These are phyloP conservation scores for Blastocystis hominis DNA, from an alignment of 352 stramenopile genomes.

Conservation along the genomic window DNA sequence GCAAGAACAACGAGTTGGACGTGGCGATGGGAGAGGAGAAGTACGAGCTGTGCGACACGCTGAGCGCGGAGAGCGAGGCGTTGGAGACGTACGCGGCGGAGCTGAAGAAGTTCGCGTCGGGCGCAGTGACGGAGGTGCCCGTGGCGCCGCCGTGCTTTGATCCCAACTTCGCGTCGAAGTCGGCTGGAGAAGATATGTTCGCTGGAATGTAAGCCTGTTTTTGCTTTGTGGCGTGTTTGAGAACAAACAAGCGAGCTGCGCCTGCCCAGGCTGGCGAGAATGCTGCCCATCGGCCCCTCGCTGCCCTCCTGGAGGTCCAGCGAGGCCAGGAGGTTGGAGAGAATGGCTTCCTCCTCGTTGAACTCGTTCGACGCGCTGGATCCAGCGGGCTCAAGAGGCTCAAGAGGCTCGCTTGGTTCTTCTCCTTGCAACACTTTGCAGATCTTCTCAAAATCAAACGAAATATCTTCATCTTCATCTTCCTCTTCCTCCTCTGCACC, in stretches of 20 bases:
- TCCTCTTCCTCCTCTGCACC: neutral
- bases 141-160: slow-evolving; percentile 18
- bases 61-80: slow-evolving; percentile 19
- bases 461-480: neutral
- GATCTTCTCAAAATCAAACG: neutral
- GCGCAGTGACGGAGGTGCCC: neutral
- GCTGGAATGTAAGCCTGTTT: slow-evolving; percentile 25
- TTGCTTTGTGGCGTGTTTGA: neutral
- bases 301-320: neutral
- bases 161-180: slow-evolving; percentile 10
- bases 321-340: slow-evolving; percentile 24
- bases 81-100: slow-evolving; percentile 20
- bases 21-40: slow-evolving; percentile 38
- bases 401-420: neutral
- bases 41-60: slow-evolving; percentile 2
- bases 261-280: slow-evolving; percentile 6
- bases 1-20: slow-evolving; percentile 41
- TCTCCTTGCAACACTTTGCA: slow-evolving; percentile 21
- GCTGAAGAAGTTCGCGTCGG: slow-evolving; percentile 46
- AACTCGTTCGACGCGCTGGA: too few relatives aligned
- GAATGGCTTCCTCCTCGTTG: neutral
- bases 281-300: neutral
- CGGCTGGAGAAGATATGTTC: slow-evolving; percentile 11
- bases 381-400: neutral
- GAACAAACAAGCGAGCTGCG: neutral